Percentiles rank a stretch among this genome's conserved stretches.
phyloP scores from a whole-genome alignment of 176 grass and related monocot genomes.

The Aegilops speltoides region DNA sequence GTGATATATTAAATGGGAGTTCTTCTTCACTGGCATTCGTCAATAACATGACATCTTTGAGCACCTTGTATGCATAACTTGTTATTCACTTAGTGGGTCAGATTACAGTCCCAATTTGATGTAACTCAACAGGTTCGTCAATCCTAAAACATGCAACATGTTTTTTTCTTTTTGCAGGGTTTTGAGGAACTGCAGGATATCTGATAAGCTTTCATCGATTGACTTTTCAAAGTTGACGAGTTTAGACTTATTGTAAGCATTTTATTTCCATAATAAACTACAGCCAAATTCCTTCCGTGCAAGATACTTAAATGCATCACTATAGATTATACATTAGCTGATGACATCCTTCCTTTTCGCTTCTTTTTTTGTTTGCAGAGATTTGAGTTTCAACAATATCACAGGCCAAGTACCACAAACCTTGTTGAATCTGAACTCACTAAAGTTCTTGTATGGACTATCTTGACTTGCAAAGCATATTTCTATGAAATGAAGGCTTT shows the following conservation, averaged over 20 bases:
- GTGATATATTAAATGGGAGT: slow-evolving; percentile 67
- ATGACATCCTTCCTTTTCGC: neutral
- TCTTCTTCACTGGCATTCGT: slow-evolving; percentile 68
- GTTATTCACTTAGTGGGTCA: neutral
- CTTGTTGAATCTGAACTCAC: slow-evolving; percentile 49
- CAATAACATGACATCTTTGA: slow-evolving; percentile 63
- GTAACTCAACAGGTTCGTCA: neutral
- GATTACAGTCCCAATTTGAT: neutral
- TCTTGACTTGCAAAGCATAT: slow-evolving; percentile 4
- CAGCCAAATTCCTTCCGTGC: neutral
- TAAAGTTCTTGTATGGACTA: slow-evolving; percentile 47
- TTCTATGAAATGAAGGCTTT: neutral
- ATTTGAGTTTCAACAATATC: slow-evolving; percentile 95
- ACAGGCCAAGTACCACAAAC: slow-evolving; percentile 59
- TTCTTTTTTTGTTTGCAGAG: slow-evolving; percentile 33
- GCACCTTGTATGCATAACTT: slow-evolving; percentile 44
- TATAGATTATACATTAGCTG: slow-evolving; percentile 17
- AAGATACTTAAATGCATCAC: neutral
- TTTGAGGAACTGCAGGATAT: slow-evolving; percentile 82
- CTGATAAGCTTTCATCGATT: slow-evolving; percentile 57
- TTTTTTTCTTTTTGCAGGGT: slow-evolving; percentile 53
- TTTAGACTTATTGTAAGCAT: slow-evolving; percentile 49
- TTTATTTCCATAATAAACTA: slow-evolving; percentile 6
- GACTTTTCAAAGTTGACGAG: slow-evolving; percentile 51
- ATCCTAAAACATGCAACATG: neutral